These are phyloP conservation scores for Neoascochyta sp. DNA, from an alignment of 2,329 filamentous ascomycete species.

Conservation along the genomic window DNA sequence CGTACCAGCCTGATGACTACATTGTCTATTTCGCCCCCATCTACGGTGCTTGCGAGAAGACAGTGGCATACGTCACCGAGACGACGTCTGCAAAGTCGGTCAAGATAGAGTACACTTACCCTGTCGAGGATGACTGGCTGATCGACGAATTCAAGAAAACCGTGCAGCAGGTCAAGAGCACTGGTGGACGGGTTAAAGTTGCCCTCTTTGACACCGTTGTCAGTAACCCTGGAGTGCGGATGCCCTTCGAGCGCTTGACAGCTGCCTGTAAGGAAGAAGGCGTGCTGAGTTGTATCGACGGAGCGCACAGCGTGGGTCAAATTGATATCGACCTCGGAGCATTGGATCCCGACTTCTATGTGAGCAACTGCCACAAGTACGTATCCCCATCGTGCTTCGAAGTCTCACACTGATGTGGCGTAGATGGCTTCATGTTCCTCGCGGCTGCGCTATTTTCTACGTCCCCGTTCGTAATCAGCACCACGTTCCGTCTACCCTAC, in stretches of 20 bases:
- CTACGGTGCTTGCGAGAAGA: conserved; percentile 74
- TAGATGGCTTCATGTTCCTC: conserved; percentile 76
- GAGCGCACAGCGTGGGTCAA: conserved; percentile 80
- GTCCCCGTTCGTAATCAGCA: conserved; percentile 72
- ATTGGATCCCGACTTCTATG: conserved; percentile 79
- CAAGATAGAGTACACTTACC: conserved; percentile 63
- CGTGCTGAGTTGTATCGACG: conserved; percentile 74
- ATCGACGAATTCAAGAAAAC: conserved; percentile 58
- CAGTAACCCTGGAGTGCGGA: conserved; percentile 70
- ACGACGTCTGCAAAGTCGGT: conserved; percentile 50
- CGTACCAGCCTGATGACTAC: conserved; percentile 66
- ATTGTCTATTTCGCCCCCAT: conserved; percentile 76
- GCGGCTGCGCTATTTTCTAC: conserved; percentile 77
- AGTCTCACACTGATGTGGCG: background rate
- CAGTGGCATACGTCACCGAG: conserved; percentile 69
- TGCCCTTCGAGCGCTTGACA: conserved; percentile 71
- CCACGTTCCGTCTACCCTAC: conserved; percentile 68
- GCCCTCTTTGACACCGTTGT: conserved; percentile 79
- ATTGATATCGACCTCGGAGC: conserved; percentile 63
- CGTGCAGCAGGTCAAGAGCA: conserved; percentile 51
- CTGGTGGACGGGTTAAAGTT: conserved; percentile 61
- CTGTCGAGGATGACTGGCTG: conserved; percentile 66
- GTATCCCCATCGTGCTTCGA: conserved; percentile 2
- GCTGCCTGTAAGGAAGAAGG: conserved; percentile 62
- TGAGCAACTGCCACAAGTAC: conserved; percentile 63